Evolutionary conservation across 2,329 filamentous ascomycete species (phyloP), one percentile per base, ranked within the genome.

Genomic region (Clonostachys rhizophaga): DNA sequence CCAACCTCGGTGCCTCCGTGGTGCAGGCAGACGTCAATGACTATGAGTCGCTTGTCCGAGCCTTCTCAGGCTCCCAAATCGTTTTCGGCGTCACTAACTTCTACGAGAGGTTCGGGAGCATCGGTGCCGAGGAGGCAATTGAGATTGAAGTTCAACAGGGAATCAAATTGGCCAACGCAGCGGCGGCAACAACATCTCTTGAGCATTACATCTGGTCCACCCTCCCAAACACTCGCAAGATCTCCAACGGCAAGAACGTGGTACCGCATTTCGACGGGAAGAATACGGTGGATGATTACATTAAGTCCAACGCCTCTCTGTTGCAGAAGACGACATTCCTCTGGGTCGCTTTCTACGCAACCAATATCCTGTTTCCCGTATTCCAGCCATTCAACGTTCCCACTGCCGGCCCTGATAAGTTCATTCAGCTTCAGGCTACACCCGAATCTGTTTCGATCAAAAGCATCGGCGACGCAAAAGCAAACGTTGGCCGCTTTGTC

Each of bases 161-260:
- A 6, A 67, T 63, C 52, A 73, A 69, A 39, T 49, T 75, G 6
- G 70, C 69, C 5, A 60, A 61, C 6, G 70, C 70, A 4, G 72
- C 71, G 1, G 59, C 64, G 1, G 49, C 54, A 8, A 67, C 59
- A 0, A 13, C 53, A 0, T 64, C 66, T 0, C 60, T 76, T 1
- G 56, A 70, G 46, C 69, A 74, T 49, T 75, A 66, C 52, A 60
- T 75, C 46, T 74, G 70, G 69, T 71, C 66, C 8, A 74, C 71
- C 1, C 58, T 71, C 6, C 71, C 71, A 2, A 62, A 64, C 35
- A 18, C 36, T 55, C 60, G 6, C 54, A 51, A 34, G 12, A 56
- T 65, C 14, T 61, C 61, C 6, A 49, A 51, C 1, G 68, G 69
- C 1, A 62, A 64, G 43, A 48, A 56, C 4, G 35, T 55, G 5